Conservation (phyloP, 2,329 filamentous ascomycete species). For the Diplodia sapinea region DNA sequence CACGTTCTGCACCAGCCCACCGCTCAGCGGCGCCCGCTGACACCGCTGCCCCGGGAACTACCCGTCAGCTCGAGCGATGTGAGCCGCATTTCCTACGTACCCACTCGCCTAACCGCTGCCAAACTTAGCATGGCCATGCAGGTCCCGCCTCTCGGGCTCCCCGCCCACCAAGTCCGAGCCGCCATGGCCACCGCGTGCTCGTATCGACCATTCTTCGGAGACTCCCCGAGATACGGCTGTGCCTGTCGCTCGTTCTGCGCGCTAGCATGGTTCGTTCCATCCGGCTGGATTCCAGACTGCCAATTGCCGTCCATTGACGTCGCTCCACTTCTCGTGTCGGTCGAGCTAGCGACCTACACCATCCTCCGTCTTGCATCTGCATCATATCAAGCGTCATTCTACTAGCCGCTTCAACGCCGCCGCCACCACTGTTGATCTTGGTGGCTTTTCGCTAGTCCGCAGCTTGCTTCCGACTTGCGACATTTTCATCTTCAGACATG, state of each 20-base stretch:
- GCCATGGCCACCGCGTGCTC: background rate
- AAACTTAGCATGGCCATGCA: constrained; percentile 50
- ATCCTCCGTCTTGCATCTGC: background rate
- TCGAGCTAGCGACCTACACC: too few species aligned
- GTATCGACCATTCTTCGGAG: constrained; percentile 4
- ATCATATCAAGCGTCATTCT: background rate
- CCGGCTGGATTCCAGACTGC: background rate
- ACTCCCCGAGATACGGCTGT: background rate
- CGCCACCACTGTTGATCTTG: background rate
- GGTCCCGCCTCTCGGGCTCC: constrained; percentile 33
- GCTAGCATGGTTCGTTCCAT: background rate
- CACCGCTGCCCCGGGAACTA: background rate
- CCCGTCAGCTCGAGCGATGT: background rate
- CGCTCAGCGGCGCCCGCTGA: too few species aligned
- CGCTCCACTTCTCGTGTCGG: constrained; percentile 2
- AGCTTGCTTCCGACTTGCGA: constrained; percentile 1
- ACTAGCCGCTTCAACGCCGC: background rate
- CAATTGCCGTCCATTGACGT: background rate
- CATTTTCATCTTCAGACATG: constrained; percentile 11
- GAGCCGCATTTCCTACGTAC: background rate
- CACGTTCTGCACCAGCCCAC: too few species aligned
- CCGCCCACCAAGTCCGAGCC: constrained; percentile 33
- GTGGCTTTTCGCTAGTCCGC: constrained; percentile 1
- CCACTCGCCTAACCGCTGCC: background rate
- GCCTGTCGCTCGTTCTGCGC: constrained; percentile 12